A percentile compares a stretch with the other conserved stretches of the same genome.
Evolutionary conservation across 352 stramenopile species (phyloP).

Genomic region (Pythium graminicola): DNA sequence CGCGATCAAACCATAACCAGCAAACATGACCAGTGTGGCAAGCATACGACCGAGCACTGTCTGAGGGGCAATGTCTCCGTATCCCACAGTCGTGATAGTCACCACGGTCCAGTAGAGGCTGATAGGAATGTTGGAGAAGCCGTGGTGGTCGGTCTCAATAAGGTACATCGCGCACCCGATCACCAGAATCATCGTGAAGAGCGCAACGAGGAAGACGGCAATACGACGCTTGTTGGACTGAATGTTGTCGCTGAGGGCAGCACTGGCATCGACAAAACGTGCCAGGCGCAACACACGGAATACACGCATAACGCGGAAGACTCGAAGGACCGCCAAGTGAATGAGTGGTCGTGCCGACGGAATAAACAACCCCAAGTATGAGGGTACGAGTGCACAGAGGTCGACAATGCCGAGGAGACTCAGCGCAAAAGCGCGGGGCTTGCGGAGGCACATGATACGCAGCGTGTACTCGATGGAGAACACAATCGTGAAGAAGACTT

Average conservation of each 20-base stretch:
- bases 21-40: conserved; percentile 81
- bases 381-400: conserved; percentile 66
- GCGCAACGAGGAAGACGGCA: conserved; percentile 61
- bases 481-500: conserved; percentile 73
- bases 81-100: conserved; percentile 84
- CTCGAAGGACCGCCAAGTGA: conserved; percentile 63
- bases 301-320: conserved; percentile 76
- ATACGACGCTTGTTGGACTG: conserved; percentile 74
- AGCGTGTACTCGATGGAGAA: conserved; percentile 76
- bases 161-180: conserved; percentile 81
- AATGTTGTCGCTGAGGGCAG: conserved; percentile 70
- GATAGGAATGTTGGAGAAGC: conserved; percentile 80
- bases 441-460: conserved; percentile 53
- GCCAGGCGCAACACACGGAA: conserved; percentile 69
- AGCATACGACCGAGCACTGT: conserved; percentile 75
- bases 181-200: conserved; percentile 72
- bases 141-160: conserved; percentile 63
- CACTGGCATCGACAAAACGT: conserved; percentile 66
- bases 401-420: conserved; percentile 74
- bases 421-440: conserved; percentile 52
- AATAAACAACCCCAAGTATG: conserved; percentile 70
- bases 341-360: conserved; percentile 54
- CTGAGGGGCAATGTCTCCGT: conserved; percentile 78
- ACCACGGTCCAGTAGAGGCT: conserved; percentile 86
- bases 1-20: conserved; percentile 80